Evolutionary conservation across 768 basidiomycete species (phyloP).

Genomic region (Coprinopsis marcescibilis): DNA sequence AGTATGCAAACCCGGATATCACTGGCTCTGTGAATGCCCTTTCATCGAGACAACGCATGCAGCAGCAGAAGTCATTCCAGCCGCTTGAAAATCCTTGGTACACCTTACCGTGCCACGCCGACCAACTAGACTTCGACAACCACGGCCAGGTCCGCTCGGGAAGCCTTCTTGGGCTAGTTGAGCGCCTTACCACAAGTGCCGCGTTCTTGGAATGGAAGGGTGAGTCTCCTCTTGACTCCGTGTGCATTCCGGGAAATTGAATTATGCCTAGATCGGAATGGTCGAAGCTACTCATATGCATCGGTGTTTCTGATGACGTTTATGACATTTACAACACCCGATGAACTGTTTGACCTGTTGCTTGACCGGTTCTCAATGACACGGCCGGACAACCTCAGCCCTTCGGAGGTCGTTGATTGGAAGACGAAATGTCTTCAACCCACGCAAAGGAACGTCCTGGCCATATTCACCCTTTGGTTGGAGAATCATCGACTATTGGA

Average conservation of each 20-base stretch:
- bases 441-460: conserved; percentile 56
- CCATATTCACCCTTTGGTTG: conserved; percentile 55
- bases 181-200: conserved; percentile 50
- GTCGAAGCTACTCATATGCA: conserved; percentile 33
- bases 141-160: conserved; percentile 67
- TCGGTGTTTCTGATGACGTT: conserved; percentile 80
- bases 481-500: conserved; percentile 55
- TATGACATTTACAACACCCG: conserved; percentile 69
- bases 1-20: conserved; percentile 24
- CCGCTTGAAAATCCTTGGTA: conserved; percentile 52
- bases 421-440: conserved; percentile 53
- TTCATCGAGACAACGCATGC: conserved; percentile 15
- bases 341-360: conserved; percentile 63
- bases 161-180: conserved; percentile 66
- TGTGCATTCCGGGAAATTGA: conserved; percentile 4
- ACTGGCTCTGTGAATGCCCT: conserved; percentile 19
- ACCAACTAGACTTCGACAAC: conserved; percentile 58
- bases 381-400: conserved; percentile 42
- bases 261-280: conserved; percentile 5
- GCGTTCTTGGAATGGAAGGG: conserved; percentile 43
- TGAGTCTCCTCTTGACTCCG: conserved; percentile 28
- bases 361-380: conserved; percentile 56
- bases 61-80: conserved; percentile 26
- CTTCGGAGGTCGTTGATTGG: conserved; percentile 60
- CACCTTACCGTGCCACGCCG: conserved; percentile 50